Percentiles rank a stretch among this genome's conserved stretches.
These are phyloP conservation scores for Coemansia sp. DNA, from an alignment of 192 early-diverging fungal species.

Conservation along the genomic window DNA sequence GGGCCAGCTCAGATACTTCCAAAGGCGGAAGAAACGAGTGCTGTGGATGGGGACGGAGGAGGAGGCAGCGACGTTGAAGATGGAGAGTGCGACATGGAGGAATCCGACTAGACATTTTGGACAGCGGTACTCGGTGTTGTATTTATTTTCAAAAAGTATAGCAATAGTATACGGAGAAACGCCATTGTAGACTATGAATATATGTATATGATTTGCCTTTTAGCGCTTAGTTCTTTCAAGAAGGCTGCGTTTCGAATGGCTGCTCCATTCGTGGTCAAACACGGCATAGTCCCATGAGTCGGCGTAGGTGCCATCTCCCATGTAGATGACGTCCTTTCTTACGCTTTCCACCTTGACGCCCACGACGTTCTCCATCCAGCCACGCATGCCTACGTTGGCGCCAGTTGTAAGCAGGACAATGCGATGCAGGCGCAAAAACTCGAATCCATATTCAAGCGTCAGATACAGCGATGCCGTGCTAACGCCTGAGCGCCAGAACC, in stretches of 20 bases:
- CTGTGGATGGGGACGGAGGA: background rate
- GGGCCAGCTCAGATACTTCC: background rate
- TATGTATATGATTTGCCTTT: background rate
- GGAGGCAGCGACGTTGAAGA: constrained; percentile 31
- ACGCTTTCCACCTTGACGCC: constrained; percentile 35
- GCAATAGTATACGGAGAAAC: too few relatives aligned
- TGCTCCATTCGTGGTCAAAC: constrained; percentile 38
- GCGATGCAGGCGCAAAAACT: constrained; percentile 30
- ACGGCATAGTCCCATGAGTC: constrained; percentile 49
- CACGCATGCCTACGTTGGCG: constrained; percentile 40
- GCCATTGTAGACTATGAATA: too few relatives aligned
- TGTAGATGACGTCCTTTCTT: constrained; percentile 35
- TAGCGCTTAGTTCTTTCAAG: background rate
- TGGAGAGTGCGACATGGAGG: constrained; percentile 50
- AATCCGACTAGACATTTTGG: constrained; percentile 23
- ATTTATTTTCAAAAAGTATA: too few relatives aligned
- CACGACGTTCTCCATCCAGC: constrained; percentile 41
- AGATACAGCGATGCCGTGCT: constrained; percentile 39
- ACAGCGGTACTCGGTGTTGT: too few relatives aligned
- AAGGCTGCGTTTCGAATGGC: constrained; percentile 17
- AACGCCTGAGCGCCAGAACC: constrained; percentile 41
- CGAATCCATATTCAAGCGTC: constrained; percentile 43
- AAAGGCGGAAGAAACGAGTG: background rate
- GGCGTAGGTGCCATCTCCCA: constrained; percentile 23
- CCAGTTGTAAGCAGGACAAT: constrained; percentile 37